These are phyloP conservation scores for Dendrobium chrysotoxum DNA, from an alignment of 106 monocot genomes.

Conservation along the genomic window DNA sequence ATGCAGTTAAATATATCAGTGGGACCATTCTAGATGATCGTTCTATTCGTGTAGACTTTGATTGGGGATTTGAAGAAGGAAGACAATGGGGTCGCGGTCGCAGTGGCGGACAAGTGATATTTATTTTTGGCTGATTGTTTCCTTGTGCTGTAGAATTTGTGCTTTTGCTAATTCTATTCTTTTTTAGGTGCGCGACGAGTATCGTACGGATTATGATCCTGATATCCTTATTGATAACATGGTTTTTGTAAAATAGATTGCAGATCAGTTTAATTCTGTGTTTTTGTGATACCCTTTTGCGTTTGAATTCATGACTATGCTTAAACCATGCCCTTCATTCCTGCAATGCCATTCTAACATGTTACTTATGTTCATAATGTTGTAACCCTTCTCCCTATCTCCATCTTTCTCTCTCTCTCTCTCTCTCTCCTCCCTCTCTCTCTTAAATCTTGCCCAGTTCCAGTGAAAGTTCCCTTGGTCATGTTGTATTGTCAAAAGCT, in stretches of 20 bases:
- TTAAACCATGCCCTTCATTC: background rate
- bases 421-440: no score
- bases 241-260: background rate
- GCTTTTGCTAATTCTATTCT: conserved; percentile 10
- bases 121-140: background rate
- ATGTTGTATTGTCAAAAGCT: no score
- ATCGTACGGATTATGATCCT: conserved; percentile 99
- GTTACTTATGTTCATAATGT: background rate
- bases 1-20: conserved; percentile 95
- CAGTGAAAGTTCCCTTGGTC: no score
- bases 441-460: no score
- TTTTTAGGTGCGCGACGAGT: conserved; percentile 92
- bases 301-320: background rate
- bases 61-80: conserved; percentile 99
- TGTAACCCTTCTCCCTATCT: no score
- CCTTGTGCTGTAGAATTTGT: background rate
- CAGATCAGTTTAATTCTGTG: background rate
- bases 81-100: conserved; percentile 99
- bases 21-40: conserved; percentile 99
- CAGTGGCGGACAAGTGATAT: conserved; percentile 89
- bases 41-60: conserved; percentile 95
- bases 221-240: conserved; percentile 59
- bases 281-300: background rate
- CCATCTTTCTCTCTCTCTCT: no score
- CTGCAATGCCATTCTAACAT: background rate